Evolutionary conservation across 2,329 filamentous ascomycete species (phyloP).

Genomic region (Aspergillus vadensis): DNA sequence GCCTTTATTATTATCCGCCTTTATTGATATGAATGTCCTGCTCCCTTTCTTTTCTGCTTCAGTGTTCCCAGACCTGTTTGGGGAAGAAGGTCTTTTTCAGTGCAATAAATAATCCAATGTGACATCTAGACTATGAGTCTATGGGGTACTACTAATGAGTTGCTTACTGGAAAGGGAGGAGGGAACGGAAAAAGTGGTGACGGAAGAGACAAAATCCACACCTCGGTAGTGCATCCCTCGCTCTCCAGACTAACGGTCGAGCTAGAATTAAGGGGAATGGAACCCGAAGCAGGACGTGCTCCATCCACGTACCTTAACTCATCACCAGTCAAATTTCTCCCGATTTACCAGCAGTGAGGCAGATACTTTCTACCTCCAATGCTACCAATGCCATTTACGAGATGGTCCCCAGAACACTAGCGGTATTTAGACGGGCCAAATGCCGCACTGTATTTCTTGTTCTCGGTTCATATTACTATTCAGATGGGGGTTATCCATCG

Average conservation of each 20-base stretch:
- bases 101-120: not conserved
- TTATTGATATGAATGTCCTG: not conserved
- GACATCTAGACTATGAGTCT: too few species aligned
- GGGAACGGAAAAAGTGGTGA: not conserved
- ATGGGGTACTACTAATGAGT: not conserved
- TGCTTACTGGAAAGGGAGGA: not conserved
- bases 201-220: not conserved
- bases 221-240: not conserved
- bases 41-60: not conserved
- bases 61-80: not conserved
- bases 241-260: not conserved
- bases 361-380: not conserved
- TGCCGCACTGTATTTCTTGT: too few species aligned
- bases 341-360: not conserved
- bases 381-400: not conserved
- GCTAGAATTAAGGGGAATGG: constrained; percentile 4
- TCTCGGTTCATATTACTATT: too few species aligned
- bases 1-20: not conserved
- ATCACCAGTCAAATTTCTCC: not conserved
- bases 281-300: not conserved
- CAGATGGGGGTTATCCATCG: not conserved
- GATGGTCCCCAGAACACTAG: too few species aligned
- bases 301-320: not conserved
- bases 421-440: too few species aligned
- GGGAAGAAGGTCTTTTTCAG: not conserved